A percentile compares a stretch with the other conserved stretches of the same genome.
phyloP scores from a whole-genome alignment of 345 rosid species.

The Cardamine occulta region DNA sequence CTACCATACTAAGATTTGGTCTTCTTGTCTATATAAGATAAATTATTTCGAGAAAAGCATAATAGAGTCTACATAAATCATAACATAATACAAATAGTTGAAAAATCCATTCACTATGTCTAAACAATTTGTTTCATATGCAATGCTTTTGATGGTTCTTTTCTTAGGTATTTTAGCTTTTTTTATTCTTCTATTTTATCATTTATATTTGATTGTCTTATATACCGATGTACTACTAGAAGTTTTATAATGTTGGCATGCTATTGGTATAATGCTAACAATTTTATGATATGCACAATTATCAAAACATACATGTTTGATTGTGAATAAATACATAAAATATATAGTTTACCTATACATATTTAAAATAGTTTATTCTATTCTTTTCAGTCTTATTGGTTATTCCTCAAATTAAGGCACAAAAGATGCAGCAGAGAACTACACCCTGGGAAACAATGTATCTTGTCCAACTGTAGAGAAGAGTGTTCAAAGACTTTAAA shows the following conservation, averaged over 20 bases:
- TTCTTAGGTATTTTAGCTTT: background rate
- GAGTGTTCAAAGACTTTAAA: conserved; percentile 19
- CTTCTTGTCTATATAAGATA: background rate
- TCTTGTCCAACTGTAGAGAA: conserved; percentile 22
- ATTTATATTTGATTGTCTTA: too few species aligned
- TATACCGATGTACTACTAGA: too few species aligned
- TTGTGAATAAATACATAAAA: too few species aligned
- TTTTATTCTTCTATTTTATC: background rate
- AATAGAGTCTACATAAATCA: background rate
- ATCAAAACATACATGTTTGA: too few species aligned
- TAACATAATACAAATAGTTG: background rate
- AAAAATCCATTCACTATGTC: background rate
- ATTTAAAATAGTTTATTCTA: background rate
- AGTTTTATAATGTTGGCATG: too few species aligned
- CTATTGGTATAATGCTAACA: too few species aligned
- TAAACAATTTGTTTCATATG: background rate
- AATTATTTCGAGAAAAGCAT: background rate
- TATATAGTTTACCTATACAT: background rate
- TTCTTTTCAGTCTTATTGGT: background rate
- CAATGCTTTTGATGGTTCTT: too few species aligned
- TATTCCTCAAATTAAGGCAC: conserved; percentile 21
- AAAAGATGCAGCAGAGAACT: conserved; percentile 27
- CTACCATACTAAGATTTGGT: background rate
- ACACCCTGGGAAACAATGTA: conserved; percentile 10
- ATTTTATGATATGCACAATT: too few species aligned